phyloP scores from a whole-genome alignment of 805 yeast species.

The Saccharomycopsis microspora region DNA sequence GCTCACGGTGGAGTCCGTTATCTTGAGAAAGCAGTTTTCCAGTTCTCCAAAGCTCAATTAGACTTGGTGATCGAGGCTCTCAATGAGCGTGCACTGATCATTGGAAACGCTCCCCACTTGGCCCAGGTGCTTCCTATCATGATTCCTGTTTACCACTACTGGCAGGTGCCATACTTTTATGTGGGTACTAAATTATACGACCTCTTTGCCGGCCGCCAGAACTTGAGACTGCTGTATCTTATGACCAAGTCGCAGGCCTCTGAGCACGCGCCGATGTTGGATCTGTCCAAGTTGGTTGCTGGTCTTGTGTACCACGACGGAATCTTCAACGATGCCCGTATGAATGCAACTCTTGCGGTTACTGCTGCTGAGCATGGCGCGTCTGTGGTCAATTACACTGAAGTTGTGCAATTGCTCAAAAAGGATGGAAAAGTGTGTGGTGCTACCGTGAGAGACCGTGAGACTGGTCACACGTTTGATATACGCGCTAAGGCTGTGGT shows the following conservation, averaged over 20 bases:
- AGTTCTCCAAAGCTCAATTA: constrained; percentile 80
- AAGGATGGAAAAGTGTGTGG: constrained; percentile 59
- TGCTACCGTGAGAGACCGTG: constrained; percentile 62
- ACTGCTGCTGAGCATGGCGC: constrained; percentile 86
- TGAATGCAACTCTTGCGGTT: constrained; percentile 76
- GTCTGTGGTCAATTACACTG: constrained; percentile 77
- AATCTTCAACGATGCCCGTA: constrained; percentile 83
- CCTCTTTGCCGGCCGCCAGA: constrained; percentile 82
- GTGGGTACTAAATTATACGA: constrained; percentile 88
- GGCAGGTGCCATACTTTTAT: constrained; percentile 93
- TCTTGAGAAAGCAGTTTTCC: constrained; percentile 89
- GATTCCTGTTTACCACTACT: constrained; percentile 92
- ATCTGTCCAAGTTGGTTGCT: constrained; percentile 68
- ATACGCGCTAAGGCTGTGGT: constrained; percentile 67
- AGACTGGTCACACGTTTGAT: constrained; percentile 49
- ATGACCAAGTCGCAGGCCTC: constrained; percentile 54
- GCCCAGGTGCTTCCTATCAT: constrained; percentile 78
- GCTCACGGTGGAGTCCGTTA: constrained; percentile 97
- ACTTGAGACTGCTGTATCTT: constrained; percentile 67
- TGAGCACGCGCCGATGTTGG: constrained; percentile 79
- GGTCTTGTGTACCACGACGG: constrained; percentile 94
- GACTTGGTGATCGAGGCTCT: constrained; percentile 83
- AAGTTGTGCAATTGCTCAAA: constrained; percentile 67
- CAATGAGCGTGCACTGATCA: constrained; percentile 75
- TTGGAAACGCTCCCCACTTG: constrained; percentile 87